Evolutionary conservation across 2,329 filamentous ascomycete genomes (phyloP), one percentile per base, ranked within the genome.

Genomic region (Fusarium circinatum): DNA sequence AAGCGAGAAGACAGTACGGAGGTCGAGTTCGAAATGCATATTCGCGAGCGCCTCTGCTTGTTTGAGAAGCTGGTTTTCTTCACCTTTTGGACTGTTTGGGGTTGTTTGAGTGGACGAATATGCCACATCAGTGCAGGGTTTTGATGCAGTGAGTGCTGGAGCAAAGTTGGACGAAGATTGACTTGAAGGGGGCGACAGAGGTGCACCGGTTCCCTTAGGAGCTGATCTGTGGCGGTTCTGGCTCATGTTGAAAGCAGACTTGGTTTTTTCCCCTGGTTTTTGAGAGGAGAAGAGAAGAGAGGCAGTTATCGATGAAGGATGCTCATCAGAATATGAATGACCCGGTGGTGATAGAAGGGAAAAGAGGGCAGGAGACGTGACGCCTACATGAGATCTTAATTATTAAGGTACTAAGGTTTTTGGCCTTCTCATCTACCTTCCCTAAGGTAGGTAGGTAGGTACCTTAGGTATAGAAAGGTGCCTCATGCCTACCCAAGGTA

Each of bases 11-110:
- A 83, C 67, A 38, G 75, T 65, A 42, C 79, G 80, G 41, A 84
- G 67, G 65, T 78, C 80, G 59, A 83, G 79, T 71, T 84, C 82
- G n/a, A 80, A 72, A 11, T 80, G 83, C 80, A 83, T 83, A 47
- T 70, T 76, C 10, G 82, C 79, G n/a, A 84, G 76, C 38, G 80
- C 78, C 8, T 82, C 78, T 44, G 82, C 80, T 34, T 79, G 76
- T 15, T 68, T 66, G 34, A 78, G 47, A 13, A 81, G 73, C 18
- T 51, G 74, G 3, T 57, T 55, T 34, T 62, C 28, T 24, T 48
- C 39, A 12, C 26, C 18, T 30, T 36, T 45, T 6, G 30, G 18
- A 18, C n/a, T 20, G 3, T n/a, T 32, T 41, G 41, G 36, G 17
- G 10, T 22, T 22, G 7, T n/a, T 15, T 52, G n/a, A 8, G 32